Conservation (phyloP, 352 stramenopile species). For the Globisporangium mamillatum region DNA sequence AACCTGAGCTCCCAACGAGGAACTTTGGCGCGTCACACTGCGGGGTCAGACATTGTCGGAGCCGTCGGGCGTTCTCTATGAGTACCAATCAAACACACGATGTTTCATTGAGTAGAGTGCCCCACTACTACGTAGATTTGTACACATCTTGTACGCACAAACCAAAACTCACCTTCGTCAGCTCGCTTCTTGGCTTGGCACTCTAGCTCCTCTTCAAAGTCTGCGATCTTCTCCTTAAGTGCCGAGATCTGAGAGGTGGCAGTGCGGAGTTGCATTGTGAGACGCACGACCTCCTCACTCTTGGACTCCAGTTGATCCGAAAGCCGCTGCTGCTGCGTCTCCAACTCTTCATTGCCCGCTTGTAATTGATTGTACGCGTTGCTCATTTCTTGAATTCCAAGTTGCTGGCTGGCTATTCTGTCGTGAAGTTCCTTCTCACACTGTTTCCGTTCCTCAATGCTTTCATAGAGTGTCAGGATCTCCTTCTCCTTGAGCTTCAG, state of each 20-base stretch:
- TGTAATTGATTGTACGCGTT: constrained; percentile 21
- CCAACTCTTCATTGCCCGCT: background rate
- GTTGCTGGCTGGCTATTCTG: constrained; percentile 13
- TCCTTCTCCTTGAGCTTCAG: constrained; percentile 60
- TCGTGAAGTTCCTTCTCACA: constrained; percentile 9
- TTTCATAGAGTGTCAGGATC: constrained; percentile 20
- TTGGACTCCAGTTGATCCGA: background rate
- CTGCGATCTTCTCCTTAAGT: constrained; percentile 27
- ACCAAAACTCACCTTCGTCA: constrained; percentile 29
- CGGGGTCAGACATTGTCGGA: constrained; percentile 58
- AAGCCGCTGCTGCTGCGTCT: constrained; percentile 5
- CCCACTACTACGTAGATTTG: background rate
- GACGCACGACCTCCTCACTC: constrained; percentile 13
- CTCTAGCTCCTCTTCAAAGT: constrained; percentile 48
- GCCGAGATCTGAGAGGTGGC: constrained; percentile 21
- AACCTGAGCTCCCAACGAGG: constrained; percentile 55
- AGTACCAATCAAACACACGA: background rate
- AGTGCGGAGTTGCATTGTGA: constrained; percentile 24
- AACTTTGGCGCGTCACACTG: constrained; percentile 66
- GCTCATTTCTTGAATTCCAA: constrained; percentile 2
- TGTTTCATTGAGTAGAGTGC: too few species aligned
- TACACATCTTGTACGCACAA: background rate
- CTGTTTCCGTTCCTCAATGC: background rate
- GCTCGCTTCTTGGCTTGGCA: constrained; percentile 31
- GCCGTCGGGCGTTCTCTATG: constrained; percentile 45